Evolutionary conservation across 225 moss, liverwort and hornwort genomes (phyloP).

Genomic region (Climacium dendroides): DNA sequence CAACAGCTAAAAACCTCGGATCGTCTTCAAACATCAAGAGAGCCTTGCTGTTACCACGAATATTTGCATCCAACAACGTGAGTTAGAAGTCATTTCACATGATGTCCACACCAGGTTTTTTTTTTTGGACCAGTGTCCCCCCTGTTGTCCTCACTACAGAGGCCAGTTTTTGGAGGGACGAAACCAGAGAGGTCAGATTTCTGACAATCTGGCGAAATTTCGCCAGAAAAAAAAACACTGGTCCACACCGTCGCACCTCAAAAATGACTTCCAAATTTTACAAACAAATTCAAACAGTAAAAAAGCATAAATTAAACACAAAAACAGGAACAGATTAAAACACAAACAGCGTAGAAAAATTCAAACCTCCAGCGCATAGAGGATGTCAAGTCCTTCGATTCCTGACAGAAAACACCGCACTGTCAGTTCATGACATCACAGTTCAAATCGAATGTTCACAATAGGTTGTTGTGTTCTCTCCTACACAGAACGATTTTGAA

Average conservation of each 20-base stretch:
- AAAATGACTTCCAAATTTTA: neutral
- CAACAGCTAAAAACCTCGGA: slow-evolving; percentile 65
- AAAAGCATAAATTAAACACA: neutral
- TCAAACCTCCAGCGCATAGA: slow-evolving; percentile 89
- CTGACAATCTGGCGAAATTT: no score
- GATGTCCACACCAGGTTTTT: neutral
- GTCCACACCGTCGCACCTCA: neutral
- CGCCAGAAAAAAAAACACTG: no score
- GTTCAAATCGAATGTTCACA: neutral
- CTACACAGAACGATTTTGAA: neutral
- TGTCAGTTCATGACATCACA: neutral
- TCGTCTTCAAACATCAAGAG: slow-evolving; percentile 76
- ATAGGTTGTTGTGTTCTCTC: neutral
- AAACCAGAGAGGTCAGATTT: no score
- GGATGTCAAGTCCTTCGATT: slow-evolving; percentile 86
- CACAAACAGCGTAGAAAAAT: neutral
- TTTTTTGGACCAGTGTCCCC: no score
- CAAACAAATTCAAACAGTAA: neutral
- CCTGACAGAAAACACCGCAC: slow-evolving; percentile 24
- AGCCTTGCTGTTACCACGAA: slow-evolving; percentile 62
- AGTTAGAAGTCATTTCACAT: neutral
- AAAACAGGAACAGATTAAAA: neutral
- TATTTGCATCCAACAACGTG: neutral
- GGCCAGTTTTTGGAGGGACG: no score
- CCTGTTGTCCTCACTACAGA: no score